A percentile compares a stretch with the other conserved stretches of the same genome.
phyloP scores from a whole-genome alignment of 106 monocot genomes.

The Dendrobium officinale region DNA sequence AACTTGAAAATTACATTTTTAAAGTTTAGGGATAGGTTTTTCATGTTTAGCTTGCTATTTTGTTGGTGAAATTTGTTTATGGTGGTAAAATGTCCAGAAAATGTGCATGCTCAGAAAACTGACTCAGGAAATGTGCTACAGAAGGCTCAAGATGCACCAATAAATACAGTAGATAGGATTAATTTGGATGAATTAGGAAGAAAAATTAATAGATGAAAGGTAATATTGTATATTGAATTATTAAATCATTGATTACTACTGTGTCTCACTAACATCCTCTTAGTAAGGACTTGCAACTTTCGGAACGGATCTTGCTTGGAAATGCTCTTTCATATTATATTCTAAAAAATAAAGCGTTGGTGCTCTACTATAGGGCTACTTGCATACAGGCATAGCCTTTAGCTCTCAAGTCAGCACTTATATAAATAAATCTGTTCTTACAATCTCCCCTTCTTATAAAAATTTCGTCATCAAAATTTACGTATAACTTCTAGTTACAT shows the following conservation, averaged over 20 bases:
- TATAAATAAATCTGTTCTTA: too few relatives aligned
- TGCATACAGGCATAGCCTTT: too few relatives aligned
- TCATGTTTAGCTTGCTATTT: neutral
- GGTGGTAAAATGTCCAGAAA: neutral
- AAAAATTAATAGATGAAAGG: neutral
- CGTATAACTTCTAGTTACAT: too few relatives aligned
- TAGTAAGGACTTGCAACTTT: neutral
- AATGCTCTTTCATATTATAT: neutral
- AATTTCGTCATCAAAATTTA: too few relatives aligned
- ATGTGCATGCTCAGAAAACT: neutral
- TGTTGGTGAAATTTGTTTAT: neutral
- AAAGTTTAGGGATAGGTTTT: neutral
- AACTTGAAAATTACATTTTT: neutral
- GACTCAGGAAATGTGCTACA: neutral
- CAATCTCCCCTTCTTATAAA: too few relatives aligned
- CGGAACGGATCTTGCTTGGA: neutral
- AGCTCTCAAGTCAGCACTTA: too few relatives aligned
- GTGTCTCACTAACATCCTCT: neutral
- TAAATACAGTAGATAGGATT: neutral
- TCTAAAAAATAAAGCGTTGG: neutral
- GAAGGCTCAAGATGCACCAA: neutral
- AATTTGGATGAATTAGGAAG: neutral
- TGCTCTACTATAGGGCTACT: neutral
- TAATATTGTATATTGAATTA: neutral
- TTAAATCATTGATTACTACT: neutral